Base-by-base conservation (phyloP, 148 eudicot species). In the Rhododendron henanense region DNA sequence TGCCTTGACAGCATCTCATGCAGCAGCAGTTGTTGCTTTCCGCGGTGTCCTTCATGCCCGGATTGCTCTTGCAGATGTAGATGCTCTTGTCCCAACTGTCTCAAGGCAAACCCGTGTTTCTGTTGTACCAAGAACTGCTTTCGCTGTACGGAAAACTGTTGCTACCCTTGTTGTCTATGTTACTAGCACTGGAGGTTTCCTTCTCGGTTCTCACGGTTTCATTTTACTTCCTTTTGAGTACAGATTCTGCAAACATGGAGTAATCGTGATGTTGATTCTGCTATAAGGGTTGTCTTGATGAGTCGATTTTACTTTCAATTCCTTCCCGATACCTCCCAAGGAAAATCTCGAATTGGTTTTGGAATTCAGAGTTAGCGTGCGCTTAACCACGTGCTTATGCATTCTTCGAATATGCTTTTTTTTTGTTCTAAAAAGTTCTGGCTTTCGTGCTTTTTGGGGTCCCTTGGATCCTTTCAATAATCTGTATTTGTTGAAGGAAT, bases 91-190 rank as follows among this genome's bases (percentile, higher is more conserved):
- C 91, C 92, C 33, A 87, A 81, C 10, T 88, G 90, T 55, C 87
- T 88, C 47, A 73, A 88, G 86, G 79, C 88, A 78, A 85, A 88
- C 81, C 75, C 78, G 31, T 92, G 95, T 87, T 88, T 89, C 33
- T 85, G 90, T 84, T 91, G 96, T 91, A 84, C 83, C 86, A 89
- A 88, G 74, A 87, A 87, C 83, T 92, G 96, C 75, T 92, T 89
- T 21, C 82, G 88, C 78, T 90, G 96, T 92, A 85, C 79, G 81
- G 87, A 88, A 73, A 87, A 87, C 84, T 92, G 97, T 80, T 92
- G 94, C 78, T 83, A 87, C 84, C 85, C 89, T 9, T 67, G 80
- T 44, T 91, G 88, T 90, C 80, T 87, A 21, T 91, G 95, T 84
- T 92, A 55, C 73, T 92, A 89, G 87, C 79, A 84, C 28, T 48